phyloP scores from a whole-genome alignment of 192 early-diverging fungal genomes.

The Piromyces finnis region DNA sequence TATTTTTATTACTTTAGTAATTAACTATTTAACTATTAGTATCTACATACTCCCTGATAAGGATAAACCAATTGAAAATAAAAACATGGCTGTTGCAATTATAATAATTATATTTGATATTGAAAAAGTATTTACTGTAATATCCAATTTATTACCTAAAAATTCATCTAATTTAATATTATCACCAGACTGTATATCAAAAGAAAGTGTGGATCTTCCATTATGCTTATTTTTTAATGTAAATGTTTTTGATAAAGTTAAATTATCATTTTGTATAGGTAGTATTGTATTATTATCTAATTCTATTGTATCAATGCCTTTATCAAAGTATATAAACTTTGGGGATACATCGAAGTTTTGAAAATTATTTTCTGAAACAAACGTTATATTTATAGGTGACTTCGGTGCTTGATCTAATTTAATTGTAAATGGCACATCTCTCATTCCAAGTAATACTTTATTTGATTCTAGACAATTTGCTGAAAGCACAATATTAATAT shows the following conservation, averaged over 20 bases:
- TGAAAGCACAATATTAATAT: background rate
- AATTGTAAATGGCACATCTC: background rate
- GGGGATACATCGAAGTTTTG: background rate
- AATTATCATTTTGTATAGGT: background rate
- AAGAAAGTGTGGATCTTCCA: background rate
- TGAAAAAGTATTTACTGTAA: background rate
- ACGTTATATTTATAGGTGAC: background rate
- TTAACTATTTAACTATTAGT: background rate
- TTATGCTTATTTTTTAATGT: background rate
- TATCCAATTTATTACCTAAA: background rate
- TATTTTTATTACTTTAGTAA: background rate
- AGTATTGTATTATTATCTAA: background rate
- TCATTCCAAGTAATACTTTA: background rate
- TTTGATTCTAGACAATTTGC: background rate
- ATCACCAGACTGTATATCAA: background rate
- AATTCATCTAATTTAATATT: background rate
- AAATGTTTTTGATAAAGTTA: background rate
- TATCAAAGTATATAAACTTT: background rate
- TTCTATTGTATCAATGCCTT: background rate
- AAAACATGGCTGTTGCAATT: background rate
- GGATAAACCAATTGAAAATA: background rate
- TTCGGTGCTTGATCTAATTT: background rate
- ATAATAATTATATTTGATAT: background rate
- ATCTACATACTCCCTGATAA: background rate
- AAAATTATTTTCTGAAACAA: background rate